Percentiles rank a stretch among this genome's conserved stretches.
Evolutionary conservation across 805 yeast species (phyloP).

Genomic region (Groenewaldozyma salmanticensis): DNA sequence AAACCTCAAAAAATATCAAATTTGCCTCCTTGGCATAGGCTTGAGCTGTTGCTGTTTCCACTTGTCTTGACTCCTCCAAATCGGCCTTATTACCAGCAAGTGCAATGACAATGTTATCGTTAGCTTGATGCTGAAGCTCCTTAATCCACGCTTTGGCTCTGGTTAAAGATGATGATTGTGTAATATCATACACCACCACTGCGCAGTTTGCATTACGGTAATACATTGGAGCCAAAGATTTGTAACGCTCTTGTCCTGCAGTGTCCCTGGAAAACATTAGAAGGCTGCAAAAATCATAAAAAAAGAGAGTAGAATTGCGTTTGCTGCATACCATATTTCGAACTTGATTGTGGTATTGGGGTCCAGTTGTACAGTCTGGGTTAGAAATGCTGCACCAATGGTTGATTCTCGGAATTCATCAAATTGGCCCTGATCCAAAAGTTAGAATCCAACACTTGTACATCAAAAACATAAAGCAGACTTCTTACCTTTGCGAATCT

Average conservation of each 20-base stretch:
- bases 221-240: slow-evolving; percentile 75
- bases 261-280: slow-evolving; percentile 57
- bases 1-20: slow-evolving; percentile 59
- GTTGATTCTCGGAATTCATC: slow-evolving; percentile 80
- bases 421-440: slow-evolving; percentile 35
- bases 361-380: slow-evolving; percentile 56
- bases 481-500: slow-evolving; percentile 54
- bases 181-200: slow-evolving; percentile 77
- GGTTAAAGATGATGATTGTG: slow-evolving; percentile 51
- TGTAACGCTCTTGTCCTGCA: slow-evolving; percentile 90
- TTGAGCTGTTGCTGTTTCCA: slow-evolving; percentile 31
- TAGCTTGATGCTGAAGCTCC: slow-evolving; percentile 80
- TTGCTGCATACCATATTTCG: slow-evolving; percentile 34
- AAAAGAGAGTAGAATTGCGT: not conserved
- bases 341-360: slow-evolving; percentile 35
- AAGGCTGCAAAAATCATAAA: too few species aligned
- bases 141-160: slow-evolving; percentile 87
- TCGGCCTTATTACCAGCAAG: slow-evolving; percentile 84
- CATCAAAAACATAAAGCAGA: not conserved
- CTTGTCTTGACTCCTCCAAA: slow-evolving; percentile 39
- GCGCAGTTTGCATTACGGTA: slow-evolving; percentile 78
- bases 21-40: slow-evolving; percentile 48
- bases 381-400: slow-evolving; percentile 96
- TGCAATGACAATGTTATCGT: slow-evolving; percentile 63
- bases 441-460: not conserved